These are phyloP conservation scores for Cordyceps sp. DNA, from an alignment of 2,329 filamentous ascomycete species.

Conservation along the genomic window DNA sequence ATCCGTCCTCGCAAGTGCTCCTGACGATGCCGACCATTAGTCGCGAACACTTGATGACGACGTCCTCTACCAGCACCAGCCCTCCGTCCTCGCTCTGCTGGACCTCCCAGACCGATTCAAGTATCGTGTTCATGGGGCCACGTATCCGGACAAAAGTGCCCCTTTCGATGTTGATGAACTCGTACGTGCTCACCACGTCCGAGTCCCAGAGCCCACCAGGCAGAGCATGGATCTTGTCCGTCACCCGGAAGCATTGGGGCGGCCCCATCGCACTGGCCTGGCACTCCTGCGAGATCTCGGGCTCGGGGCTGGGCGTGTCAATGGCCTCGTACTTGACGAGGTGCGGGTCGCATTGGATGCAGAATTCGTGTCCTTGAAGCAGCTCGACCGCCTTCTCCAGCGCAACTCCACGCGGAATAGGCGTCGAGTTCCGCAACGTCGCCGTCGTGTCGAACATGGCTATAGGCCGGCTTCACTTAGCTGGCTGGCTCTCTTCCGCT, in stretches of 20 bases:
- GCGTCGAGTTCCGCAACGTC: slow-evolving; percentile 23
- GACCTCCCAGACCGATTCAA: slow-evolving; percentile 36
- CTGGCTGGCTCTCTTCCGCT: background rate
- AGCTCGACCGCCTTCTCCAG: slow-evolving; percentile 21
- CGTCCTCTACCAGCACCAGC: slow-evolving; percentile 30
- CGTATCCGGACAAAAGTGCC: slow-evolving; percentile 35
- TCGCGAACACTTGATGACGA: slow-evolving; percentile 31
- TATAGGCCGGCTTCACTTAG: slow-evolving; percentile 1
- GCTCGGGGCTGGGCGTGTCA: slow-evolving; percentile 9
- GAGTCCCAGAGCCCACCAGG: slow-evolving; percentile 39
- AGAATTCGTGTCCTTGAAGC: slow-evolving; percentile 34
- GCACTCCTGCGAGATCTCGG: slow-evolving; percentile 13
- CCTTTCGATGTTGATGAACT: slow-evolving; percentile 30
- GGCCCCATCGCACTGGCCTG: slow-evolving; percentile 9
- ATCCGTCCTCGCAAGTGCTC: slow-evolving; percentile 31
- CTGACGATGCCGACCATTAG: slow-evolving; percentile 31
- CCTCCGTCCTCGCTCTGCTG: slow-evolving; percentile 13
- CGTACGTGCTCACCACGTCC: slow-evolving; percentile 34
- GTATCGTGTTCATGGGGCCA: slow-evolving; percentile 30
- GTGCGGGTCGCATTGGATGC: slow-evolving; percentile 35
- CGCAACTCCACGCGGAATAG: slow-evolving; percentile 21
- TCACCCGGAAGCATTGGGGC: slow-evolving; percentile 28
- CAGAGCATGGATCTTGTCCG: slow-evolving; percentile 31
- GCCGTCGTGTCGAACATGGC: slow-evolving; percentile 27
- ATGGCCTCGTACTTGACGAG: slow-evolving; percentile 24